Evolutionary conservation across 2,329 filamentous ascomycete genomes (phyloP).

Genomic region (Fusarium fujikuroi): DNA sequence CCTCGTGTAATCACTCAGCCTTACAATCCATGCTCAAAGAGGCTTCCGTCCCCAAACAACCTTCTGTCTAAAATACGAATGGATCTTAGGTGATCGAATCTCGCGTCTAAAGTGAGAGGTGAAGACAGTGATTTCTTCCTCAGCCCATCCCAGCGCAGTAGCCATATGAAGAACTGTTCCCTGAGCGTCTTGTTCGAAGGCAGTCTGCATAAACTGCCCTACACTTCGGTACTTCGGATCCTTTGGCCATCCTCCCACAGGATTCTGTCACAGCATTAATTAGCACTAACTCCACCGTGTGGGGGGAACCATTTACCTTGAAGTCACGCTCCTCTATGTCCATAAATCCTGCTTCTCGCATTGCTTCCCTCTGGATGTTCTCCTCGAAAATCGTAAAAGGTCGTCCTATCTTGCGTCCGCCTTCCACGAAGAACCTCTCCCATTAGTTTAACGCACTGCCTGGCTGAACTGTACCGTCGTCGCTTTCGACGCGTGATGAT

Average conservation of each 20-base stretch:
- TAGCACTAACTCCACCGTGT: accelerated
- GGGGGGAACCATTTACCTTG: background rate
- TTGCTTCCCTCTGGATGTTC: background rate
- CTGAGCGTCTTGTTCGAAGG: background rate
- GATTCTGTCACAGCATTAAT: background rate
- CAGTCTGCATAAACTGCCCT: background rate
- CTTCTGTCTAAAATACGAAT: slow-evolving; percentile 9
- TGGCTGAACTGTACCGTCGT: background rate
- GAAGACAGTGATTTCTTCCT: background rate
- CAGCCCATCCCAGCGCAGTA: background rate
- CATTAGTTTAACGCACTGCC: background rate
- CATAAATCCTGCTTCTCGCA: background rate
- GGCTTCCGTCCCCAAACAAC: slow-evolving; percentile 8
- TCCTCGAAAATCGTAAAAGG: background rate
- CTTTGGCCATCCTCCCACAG: slow-evolving; percentile 1
- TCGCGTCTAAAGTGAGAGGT: background rate
- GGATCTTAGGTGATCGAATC: slow-evolving; percentile 3
- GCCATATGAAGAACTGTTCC: slow-evolving; percentile 2
- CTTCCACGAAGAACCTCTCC: slow-evolving; percentile 14
- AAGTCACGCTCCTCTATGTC: background rate
- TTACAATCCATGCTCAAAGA: accelerated
- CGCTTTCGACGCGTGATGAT: background rate
- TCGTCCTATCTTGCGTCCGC: background rate
- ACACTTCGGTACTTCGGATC: background rate
- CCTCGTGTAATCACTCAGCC: accelerated